Evolutionary conservation across 2,329 filamentous ascomycete species (phyloP), one percentile per base, ranked within the genome.

Genomic region (Exophiala mesophila): DNA sequence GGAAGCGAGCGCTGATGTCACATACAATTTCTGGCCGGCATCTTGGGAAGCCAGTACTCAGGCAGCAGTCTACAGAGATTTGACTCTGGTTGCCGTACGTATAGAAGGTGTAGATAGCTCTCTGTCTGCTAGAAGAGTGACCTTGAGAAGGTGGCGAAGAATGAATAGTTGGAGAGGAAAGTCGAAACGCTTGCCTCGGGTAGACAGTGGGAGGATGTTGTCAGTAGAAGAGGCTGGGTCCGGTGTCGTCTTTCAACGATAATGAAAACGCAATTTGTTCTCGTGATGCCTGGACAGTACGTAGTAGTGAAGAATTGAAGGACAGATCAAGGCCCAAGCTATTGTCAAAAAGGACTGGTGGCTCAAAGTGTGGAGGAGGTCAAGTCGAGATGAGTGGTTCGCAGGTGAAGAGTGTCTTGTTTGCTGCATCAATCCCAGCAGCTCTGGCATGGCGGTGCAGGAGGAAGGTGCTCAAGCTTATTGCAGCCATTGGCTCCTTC

Each of bases 11-110:
- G 6, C 6, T 36, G 6, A n/a, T 23, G 5, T 6, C 18, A 9
- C 43, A 13, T 46, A 52, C 49, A 52, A 17, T 49, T 40, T 26
- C 13, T 38, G 26, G 41, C 20, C 18, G 49, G 20, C 49, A 52
- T 52, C n/a, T 41, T 39, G 37, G 28, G 9, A 19, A 15, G 6
- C 5, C 6, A 3, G 20, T n/a, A n/a, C n/a, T n/a, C n/a, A n/a
- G n/a, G n/a, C n/a, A n/a, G n/a, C n/a, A n/a, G n/a, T n/a, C n/a
- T n/a, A n/a, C n/a, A n/a, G n/a, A n/a, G n/a, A n/a, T n/a, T n/a
- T n/a, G n/a, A n/a, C n/a, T n/a, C n/a, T n/a, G n/a, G n/a, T n/a
- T n/a, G n/a, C n/a, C n/a, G n/a, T n/a, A n/a, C n/a, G n/a, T n/a
- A n/a, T n/a, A n/a, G n/a, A n/a, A n/a, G n/a, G n/a, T n/a, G n/a